Base-by-base conservation (phyloP, 345 rosid genomes). In the Noccaea caerulescens region DNA sequence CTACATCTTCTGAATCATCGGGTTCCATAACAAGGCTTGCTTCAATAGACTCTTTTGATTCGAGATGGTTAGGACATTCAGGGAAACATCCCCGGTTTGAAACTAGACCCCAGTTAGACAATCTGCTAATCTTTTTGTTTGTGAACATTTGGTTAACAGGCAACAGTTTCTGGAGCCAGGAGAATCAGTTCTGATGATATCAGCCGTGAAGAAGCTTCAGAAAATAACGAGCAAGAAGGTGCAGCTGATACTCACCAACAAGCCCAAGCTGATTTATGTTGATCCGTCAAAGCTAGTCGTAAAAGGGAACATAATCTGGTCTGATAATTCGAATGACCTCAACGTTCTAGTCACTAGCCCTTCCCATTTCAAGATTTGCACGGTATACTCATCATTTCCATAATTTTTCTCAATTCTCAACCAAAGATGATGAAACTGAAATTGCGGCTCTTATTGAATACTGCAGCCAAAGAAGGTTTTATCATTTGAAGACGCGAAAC, bases 151-250 rank as follows among this genome's bases (percentile, higher is more conserved):
- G 49, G 30, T 57, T 69, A 58, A 72, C 85, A 91, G 99, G 98
- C 97, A 95, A 84, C 98, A 91, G 78, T 95, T 95, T 82, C 79
- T 92, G 84, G 99, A 90, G 47, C 92, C 86, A 1, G 96, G 98
- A 63, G 98, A 95, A 80, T 89, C 97, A 3, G 91, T 92, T 77
- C 78, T 92, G 30, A 92, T 95, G 99, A 95, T 95, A 77, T 88
- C 99, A 30, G 87, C 88, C 75, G 95, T 95, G 79, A 92, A 92
- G 86, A 92, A 90, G 84, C 70, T 94, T 54, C 92, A 86, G 81
- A 95, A 95, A 79, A 54, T 92, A 72, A 82, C 99, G 6, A 95
- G 86, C 88, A 92, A 95, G 83, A 95, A 95, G 74, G 98, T 95
- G 82, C 99, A 95, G 82, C 96, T 95, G 49, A 91, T 93, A 75